A percentile compares a stretch with the other conserved stretches of the same genome.
phyloP scores from a whole-genome alignment of 129 eudicot species.

The Flaveria bidentis region DNA sequence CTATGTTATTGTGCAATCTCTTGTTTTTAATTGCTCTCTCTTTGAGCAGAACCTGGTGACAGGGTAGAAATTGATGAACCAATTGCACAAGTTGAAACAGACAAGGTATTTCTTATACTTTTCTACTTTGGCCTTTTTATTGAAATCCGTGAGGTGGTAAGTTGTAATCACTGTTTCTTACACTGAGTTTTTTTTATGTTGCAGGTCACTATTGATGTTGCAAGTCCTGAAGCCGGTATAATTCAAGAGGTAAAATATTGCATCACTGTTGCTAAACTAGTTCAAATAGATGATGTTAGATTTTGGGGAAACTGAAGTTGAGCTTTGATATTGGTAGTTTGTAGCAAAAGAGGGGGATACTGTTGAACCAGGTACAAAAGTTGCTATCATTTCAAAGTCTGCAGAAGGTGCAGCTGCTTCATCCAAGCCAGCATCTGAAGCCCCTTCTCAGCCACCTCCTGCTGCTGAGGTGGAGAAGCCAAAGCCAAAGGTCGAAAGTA shows the following conservation, averaged over 20 bases:
- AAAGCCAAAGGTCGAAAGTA: constrained; percentile 50
- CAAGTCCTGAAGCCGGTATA: constrained; percentile 92
- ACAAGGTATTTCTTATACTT: constrained; percentile 41
- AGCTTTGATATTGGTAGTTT: constrained; percentile 51
- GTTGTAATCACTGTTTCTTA: not conserved
- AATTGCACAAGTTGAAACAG: constrained; percentile 96
- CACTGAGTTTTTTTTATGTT: not conserved
- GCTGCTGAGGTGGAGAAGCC: constrained; percentile 44
- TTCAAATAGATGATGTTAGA: not conserved
- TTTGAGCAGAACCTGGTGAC: constrained; percentile 87
- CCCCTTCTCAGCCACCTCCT: constrained; percentile 48
- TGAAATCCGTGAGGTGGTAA: not conserved
- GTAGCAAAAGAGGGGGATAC: constrained; percentile 93
- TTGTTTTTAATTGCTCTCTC: constrained; percentile 10
- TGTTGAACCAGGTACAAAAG: constrained; percentile 84
- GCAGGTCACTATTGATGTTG: constrained; percentile 81
- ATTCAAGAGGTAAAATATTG: constrained; percentile 65
- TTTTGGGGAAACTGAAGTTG: constrained; percentile 19
- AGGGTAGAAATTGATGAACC: constrained; percentile 92
- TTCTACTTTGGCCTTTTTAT: not conserved
- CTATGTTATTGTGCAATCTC: constrained; percentile 2
- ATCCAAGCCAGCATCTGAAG: constrained; percentile 58
- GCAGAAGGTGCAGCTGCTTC: constrained; percentile 77
- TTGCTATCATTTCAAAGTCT: constrained; percentile 79
- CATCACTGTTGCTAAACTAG: constrained; percentile 13